Conservation (phyloP, 2,329 filamentous ascomycete species). For the Chaetomium olivaceum region DNA sequence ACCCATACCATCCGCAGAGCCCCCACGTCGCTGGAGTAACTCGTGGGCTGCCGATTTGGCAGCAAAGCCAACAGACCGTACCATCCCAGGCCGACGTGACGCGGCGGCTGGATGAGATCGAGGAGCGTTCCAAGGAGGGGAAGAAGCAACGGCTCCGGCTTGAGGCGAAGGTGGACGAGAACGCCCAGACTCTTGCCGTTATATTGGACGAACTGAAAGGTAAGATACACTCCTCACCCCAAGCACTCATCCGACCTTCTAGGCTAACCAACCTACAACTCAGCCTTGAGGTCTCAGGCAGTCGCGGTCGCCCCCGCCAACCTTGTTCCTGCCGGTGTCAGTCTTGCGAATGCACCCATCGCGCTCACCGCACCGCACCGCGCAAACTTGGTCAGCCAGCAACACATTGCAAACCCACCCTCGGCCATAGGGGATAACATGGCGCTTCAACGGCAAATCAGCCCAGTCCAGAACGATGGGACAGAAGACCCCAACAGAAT, state of each 20-base stretch:
- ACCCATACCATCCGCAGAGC: background rate
- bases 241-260: background rate
- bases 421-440: background rate
- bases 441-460: background rate
- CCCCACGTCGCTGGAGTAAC: background rate
- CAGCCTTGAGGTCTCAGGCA: background rate
- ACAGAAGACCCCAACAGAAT: background rate
- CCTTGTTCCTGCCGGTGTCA: background rate
- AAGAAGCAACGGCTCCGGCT: background rate
- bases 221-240: background rate
- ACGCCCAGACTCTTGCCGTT: background rate
- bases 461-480: background rate
- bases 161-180: background rate
- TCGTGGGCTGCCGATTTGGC: background rate
- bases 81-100: background rate
- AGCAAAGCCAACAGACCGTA: background rate
- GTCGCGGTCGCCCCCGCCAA: background rate
- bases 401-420: background rate
- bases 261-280: background rate
- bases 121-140: background rate
- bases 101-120: background rate
- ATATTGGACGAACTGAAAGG: background rate
- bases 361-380: too few species aligned
- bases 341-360: background rate
- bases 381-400: background rate